phyloP scores from a whole-genome alignment of 2,329 filamentous ascomycete genomes.

The Fusarium succisae region DNA sequence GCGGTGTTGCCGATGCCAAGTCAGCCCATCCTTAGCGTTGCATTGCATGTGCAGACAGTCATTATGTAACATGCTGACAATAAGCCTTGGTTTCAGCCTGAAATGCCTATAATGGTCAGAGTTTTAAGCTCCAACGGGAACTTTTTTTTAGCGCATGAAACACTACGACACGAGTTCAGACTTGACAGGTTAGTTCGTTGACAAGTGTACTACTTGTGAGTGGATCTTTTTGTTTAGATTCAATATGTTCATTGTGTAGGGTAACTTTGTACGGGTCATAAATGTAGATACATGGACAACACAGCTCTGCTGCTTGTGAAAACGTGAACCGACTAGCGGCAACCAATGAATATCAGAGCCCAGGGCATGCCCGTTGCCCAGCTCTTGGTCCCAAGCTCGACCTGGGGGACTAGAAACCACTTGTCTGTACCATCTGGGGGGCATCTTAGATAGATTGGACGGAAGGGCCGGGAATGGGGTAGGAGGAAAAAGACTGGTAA shows the following conservation, averaged over 20 bases:
- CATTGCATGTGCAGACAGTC: background rate
- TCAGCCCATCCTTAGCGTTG: background rate
- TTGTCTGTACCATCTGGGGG: background rate
- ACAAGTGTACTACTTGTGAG: background rate
- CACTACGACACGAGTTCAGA: background rate
- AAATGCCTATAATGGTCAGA: background rate
- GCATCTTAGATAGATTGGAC: slow-evolving; percentile 19
- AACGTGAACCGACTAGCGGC: slow-evolving; percentile 24
- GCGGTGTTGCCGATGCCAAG: background rate
- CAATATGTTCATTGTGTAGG: background rate
- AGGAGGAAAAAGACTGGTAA: slow-evolving; percentile 42
- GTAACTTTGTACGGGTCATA: slow-evolving; percentile 17
- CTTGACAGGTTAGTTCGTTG: background rate
- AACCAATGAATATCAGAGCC: slow-evolving; percentile 9
- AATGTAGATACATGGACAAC: slow-evolving; percentile 23
- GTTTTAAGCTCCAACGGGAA: background rate
- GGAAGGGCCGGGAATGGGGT: slow-evolving; percentile 47
- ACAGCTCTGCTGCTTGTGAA: slow-evolving; percentile 22
- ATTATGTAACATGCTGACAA: background rate
- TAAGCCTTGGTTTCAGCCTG: background rate
- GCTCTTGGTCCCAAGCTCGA: background rate
- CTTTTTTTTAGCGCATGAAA: background rate
- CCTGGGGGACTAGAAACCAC: background rate
- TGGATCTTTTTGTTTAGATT: background rate
- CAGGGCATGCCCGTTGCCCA: background rate